These are phyloP conservation scores for Solanum chacoense DNA, from an alignment of 305 asterid species.

Conservation along the genomic window DNA sequence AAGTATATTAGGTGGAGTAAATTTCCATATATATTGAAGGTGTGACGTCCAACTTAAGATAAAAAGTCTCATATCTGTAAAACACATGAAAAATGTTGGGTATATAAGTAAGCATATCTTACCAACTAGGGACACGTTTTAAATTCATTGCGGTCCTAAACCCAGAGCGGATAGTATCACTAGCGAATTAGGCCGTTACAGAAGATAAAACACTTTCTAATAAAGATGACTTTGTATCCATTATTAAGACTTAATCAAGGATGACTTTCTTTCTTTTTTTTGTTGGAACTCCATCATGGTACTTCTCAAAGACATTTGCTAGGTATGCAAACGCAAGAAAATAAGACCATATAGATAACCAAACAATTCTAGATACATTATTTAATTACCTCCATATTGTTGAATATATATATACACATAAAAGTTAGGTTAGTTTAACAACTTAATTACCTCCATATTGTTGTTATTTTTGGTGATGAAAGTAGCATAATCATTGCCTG, in stretches of 20 bases:
- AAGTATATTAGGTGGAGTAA: background rate
- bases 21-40: background rate
- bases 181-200: too few relatives aligned
- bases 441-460: conserved; percentile 16
- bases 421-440: conserved; percentile 8
- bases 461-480: conserved; percentile 25
- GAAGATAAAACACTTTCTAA: background rate
- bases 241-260: background rate
- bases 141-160: background rate
- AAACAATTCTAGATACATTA: background rate
- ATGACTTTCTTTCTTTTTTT: background rate
- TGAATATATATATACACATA: background rate
- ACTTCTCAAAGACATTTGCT: background rate
- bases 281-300: background rate
- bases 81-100: background rate
- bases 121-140: background rate
- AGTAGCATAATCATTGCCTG: conserved; percentile 62
- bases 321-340: background rate
- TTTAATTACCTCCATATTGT: background rate
- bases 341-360: background rate
- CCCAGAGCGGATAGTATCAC: background rate
- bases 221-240: background rate
- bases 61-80: accelerated
- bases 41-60: background rate
- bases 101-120: background rate